Evolutionary conservation across 257 asterid genomes (phyloP).

Genomic region (Primulina tabacum): DNA sequence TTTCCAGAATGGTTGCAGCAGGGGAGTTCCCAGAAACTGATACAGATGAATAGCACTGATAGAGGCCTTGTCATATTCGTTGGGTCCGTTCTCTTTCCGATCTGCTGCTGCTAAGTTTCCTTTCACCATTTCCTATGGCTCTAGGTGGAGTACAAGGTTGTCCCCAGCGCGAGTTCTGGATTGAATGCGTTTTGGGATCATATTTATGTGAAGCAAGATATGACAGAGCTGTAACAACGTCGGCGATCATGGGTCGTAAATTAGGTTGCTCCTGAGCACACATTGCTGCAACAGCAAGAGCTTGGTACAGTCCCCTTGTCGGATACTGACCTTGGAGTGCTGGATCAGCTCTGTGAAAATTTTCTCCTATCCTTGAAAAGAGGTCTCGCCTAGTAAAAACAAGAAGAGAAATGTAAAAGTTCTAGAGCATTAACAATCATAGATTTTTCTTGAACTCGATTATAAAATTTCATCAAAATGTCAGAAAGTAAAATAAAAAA

Average conservation of each 20-base stretch:
- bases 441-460: background rate
- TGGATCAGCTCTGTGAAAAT: slow-evolving; percentile 72
- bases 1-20: slow-evolving; percentile 4
- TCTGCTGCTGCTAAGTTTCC: slow-evolving; percentile 31
- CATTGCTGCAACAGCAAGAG: slow-evolving; percentile 86
- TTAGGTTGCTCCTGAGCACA: slow-evolving; percentile 85
- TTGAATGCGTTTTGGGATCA: slow-evolving; percentile 37
- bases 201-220: slow-evolving; percentile 73
- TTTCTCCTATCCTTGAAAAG: slow-evolving; percentile 75
- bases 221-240: slow-evolving; percentile 80
- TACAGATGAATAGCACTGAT: slow-evolving; percentile 1
- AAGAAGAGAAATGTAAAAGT: background rate
- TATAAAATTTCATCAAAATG: background rate
- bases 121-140: slow-evolving; percentile 40
- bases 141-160: slow-evolving; percentile 56
- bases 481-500: too few relatives aligned
- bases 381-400: slow-evolving; percentile 68
- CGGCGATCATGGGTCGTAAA: slow-evolving; percentile 73
- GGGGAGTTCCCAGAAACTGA: background rate
- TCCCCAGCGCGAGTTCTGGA: slow-evolving; percentile 42
- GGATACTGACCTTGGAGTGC: slow-evolving; percentile 80
- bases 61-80: slow-evolving; percentile 25
- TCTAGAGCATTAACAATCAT: background rate
- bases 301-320: slow-evolving; percentile 71
- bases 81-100: slow-evolving; percentile 34